Percentiles rank a stretch among this genome's conserved stretches.
These are phyloP conservation scores for Fusarium miscanthi DNA, from an alignment of 2,329 filamentous ascomycete genomes.

Conservation along the genomic window DNA sequence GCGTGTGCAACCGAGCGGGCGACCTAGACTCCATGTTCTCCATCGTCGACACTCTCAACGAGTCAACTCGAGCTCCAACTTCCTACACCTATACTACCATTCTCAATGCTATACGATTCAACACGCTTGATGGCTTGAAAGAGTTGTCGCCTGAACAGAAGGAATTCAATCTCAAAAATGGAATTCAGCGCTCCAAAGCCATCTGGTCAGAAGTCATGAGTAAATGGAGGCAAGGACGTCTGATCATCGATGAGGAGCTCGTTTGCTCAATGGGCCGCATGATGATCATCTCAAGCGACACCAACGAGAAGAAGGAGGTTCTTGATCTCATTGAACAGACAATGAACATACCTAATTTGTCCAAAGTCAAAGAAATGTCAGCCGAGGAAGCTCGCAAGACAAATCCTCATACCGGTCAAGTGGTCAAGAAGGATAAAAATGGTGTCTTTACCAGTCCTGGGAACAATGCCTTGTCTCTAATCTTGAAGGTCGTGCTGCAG, in stretches of 20 bases:
- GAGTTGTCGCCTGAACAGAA: slow-evolving; percentile 47
- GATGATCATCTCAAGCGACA: slow-evolving; percentile 71
- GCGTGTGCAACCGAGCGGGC: slow-evolving; percentile 78
- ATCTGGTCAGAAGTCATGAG: slow-evolving; percentile 84
- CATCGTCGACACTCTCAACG: slow-evolving; percentile 77
- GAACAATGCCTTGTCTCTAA: slow-evolving; percentile 72
- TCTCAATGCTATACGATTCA: slow-evolving; percentile 75
- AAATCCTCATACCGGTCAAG: slow-evolving; percentile 1
- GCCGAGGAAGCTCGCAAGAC: slow-evolving; percentile 7
- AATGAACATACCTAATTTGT: slow-evolving; percentile 75
- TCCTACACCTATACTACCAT: slow-evolving; percentile 83
- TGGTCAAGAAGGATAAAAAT: slow-evolving; percentile 24
- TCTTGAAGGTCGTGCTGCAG: slow-evolving; percentile 72
- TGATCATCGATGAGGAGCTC: slow-evolving; percentile 81
- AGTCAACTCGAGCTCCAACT: slow-evolving; percentile 71
- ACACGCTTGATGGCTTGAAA: slow-evolving; percentile 42
- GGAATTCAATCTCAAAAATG: slow-evolving; percentile 53
- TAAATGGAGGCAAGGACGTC: slow-evolving; percentile 78
- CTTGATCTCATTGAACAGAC: slow-evolving; percentile 83
- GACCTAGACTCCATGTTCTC: slow-evolving; percentile 86
- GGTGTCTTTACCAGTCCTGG: slow-evolving; percentile 57
- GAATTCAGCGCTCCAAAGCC: slow-evolving; percentile 73
- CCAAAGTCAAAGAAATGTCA: slow-evolving; percentile 42
- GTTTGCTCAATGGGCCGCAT: slow-evolving; percentile 84
- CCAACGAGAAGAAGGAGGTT: slow-evolving; percentile 74